phyloP scores from a whole-genome alignment of 1,284 basidiomycete species.

The Mycocalia duriaeana region DNA sequence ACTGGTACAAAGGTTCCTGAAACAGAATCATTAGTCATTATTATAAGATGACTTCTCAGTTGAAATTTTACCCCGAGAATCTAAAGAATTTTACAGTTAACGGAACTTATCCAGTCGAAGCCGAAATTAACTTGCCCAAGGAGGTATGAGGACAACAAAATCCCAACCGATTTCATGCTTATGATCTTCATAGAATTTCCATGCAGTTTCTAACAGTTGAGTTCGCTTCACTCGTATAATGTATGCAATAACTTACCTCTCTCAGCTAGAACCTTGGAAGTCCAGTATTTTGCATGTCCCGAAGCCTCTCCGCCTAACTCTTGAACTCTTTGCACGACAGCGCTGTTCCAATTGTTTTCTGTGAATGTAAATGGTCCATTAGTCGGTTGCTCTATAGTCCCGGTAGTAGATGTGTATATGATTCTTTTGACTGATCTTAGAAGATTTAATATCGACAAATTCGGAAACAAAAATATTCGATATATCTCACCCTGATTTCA shows the following conservation, averaged over 20 bases:
- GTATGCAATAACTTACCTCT: slow-evolving; percentile 17
- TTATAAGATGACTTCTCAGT: background rate
- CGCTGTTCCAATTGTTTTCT: slow-evolving; percentile 53
- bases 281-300: slow-evolving; percentile 24
- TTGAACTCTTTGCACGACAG: slow-evolving; percentile 33
- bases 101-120: background rate
- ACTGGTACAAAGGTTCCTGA: background rate
- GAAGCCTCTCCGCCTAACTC: slow-evolving; percentile 34
- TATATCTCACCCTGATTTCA: slow-evolving; percentile 20
- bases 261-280: slow-evolving; percentile 38
- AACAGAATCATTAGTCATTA: background rate
- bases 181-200: slow-evolving; percentile 32
- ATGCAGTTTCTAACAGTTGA: slow-evolving; percentile 28
- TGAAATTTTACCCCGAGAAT: slow-evolving; percentile 22
- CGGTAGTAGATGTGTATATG: slow-evolving; percentile 58
- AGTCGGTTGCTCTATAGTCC: slow-evolving; percentile 37
- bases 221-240: background rate
- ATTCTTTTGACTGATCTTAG: slow-evolving; percentile 40
- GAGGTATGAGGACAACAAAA: slow-evolving; percentile 31
- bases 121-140: slow-evolving; percentile 23
- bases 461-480: background rate
- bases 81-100: slow-evolving; percentile 11
- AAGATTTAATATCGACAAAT: background rate
- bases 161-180: slow-evolving; percentile 31
- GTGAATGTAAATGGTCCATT: slow-evolving; percentile 21